These are phyloP conservation scores for Nemania sp. DNA, from an alignment of 2,329 filamentous ascomycete genomes.

Conservation along the genomic window DNA sequence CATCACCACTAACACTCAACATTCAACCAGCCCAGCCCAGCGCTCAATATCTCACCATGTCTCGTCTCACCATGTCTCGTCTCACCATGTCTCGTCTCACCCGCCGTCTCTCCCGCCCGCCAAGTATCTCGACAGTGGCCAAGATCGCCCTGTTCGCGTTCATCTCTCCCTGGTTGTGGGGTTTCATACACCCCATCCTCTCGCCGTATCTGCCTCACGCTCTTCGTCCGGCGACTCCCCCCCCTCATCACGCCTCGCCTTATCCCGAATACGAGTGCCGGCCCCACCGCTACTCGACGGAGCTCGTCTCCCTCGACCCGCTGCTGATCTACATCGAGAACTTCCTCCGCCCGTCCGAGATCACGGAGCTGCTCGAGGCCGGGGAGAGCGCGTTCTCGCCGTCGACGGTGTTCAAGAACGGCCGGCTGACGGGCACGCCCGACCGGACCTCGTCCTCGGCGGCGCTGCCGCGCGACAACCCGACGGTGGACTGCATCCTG, in stretches of 20 bases:
- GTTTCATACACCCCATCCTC: conserved; percentile 12
- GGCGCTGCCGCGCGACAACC: conserved; percentile 44
- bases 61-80: conserved; percentile 17
- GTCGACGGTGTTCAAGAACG: conserved; percentile 44
- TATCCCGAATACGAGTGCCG: conserved; percentile 25
- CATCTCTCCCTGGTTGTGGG: conserved; percentile 25
- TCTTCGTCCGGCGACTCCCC: conserved; percentile 11
- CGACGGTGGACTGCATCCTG: conserved; percentile 46
- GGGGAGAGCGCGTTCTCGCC: conserved; percentile 45
- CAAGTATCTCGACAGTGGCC: conserved; percentile 22
- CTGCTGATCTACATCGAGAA: conserved; percentile 50
- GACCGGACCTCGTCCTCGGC: conserved; percentile 49
- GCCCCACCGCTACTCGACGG: conserved; percentile 44
- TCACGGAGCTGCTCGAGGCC: conserved; percentile 42
- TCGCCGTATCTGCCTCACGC: conserved; percentile 22
- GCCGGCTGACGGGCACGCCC: conserved; percentile 40
- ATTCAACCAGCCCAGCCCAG: neutral
- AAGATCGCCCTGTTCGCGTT: conserved; percentile 28
- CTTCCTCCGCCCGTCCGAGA: conserved; percentile 45
- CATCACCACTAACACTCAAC: neutral
- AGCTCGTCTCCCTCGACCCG: conserved; percentile 49
- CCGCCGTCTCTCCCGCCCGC: conserved; percentile 23
- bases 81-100: too few relatives aligned
- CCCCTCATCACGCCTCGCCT: conserved; percentile 3
- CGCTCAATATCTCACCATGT: conserved; percentile 12